phyloP scores from a whole-genome alignment of 1,284 basidiomycete species.

The Polyporus tsugae region DNA sequence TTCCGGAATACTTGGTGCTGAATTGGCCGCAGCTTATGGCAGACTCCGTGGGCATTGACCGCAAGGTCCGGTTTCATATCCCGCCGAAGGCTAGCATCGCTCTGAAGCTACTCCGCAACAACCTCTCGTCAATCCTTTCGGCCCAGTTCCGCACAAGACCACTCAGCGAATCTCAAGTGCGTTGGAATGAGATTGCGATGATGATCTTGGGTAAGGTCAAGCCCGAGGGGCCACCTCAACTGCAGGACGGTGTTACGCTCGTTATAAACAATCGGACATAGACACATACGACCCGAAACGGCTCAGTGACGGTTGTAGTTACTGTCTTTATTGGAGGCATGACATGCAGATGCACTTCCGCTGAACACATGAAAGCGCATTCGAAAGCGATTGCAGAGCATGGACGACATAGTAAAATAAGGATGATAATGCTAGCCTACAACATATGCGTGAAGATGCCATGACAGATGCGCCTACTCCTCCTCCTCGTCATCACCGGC shows the following conservation, averaged over 20 bases:
- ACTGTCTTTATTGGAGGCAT: slow-evolving; percentile 73
- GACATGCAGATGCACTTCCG: neutral
- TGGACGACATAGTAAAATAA: slow-evolving; percentile 31
- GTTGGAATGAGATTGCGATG: slow-evolving; percentile 79
- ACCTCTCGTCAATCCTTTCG: slow-evolving; percentile 70
- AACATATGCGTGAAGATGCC: slow-evolving; percentile 26
- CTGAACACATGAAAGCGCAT: slow-evolving; percentile 10
- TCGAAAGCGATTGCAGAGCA: slow-evolving; percentile 31
- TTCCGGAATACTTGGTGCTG: neutral
- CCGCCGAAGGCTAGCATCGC: slow-evolving; percentile 81
- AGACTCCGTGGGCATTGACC: slow-evolving; percentile 81
- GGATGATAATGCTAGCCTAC: slow-evolving; percentile 28
- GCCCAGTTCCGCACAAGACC: slow-evolving; percentile 70
- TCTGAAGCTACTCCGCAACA: slow-evolving; percentile 80
- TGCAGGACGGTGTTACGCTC: slow-evolving; percentile 40
- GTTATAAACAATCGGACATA: slow-evolving; percentile 36
- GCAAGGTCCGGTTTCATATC: slow-evolving; percentile 82
- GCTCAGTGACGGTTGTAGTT: slow-evolving; percentile 60
- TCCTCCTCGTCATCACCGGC: slow-evolving; percentile 33
- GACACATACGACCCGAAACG: neutral
- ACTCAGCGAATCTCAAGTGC: slow-evolving; percentile 64
- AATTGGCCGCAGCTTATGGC: slow-evolving; percentile 65
- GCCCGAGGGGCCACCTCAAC: slow-evolving; percentile 37
- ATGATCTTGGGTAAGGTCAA: slow-evolving; percentile 64
- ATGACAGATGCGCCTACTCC: slow-evolving; percentile 22